phyloP scores from a whole-genome alignment of 1,284 basidiomycete genomes.

The Pholiota adiposa region DNA sequence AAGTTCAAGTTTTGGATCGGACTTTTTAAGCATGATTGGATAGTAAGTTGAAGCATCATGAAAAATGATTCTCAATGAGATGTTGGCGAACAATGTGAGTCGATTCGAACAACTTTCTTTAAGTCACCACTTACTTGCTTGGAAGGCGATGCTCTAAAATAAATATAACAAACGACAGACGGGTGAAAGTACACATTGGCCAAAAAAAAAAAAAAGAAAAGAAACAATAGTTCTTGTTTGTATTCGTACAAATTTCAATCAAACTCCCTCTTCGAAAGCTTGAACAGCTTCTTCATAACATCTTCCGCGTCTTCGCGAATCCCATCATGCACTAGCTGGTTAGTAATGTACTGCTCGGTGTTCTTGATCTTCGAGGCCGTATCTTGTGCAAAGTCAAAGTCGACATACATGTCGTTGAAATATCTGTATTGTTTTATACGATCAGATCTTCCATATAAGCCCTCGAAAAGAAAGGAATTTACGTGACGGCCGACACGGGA shows the following conservation, averaged over 20 bases:
- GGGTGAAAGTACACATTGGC: too few relatives aligned
- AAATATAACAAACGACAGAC: too few relatives aligned
- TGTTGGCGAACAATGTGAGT: too few relatives aligned
- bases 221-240: too few relatives aligned
- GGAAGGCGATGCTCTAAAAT: too few relatives aligned
- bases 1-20: too few relatives aligned
- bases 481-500: slow-evolving; percentile 53
- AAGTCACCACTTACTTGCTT: too few relatives aligned
- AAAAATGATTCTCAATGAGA: too few relatives aligned
- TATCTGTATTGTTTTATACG: slow-evolving; percentile 38
- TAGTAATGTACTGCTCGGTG: slow-evolving; percentile 55
- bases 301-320: slow-evolving; percentile 43
- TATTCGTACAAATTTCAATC: slow-evolving; percentile 27
- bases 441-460: background rate
- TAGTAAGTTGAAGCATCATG: too few relatives aligned
- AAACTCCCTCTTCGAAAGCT: slow-evolving; percentile 47
- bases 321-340: slow-evolving; percentile 49
- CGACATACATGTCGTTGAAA: slow-evolving; percentile 55
- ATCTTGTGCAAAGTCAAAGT: slow-evolving; percentile 48
- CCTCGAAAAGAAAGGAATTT: slow-evolving; percentile 29
- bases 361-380: slow-evolving; percentile 48
- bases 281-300: slow-evolving; percentile 46
- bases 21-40: too few relatives aligned
- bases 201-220: too few relatives aligned
- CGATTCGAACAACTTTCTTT: too few relatives aligned